Evolutionary conservation across 805 yeast genomes (phyloP).

Genomic region (Kregervanrija pseudodelftensis): DNA sequence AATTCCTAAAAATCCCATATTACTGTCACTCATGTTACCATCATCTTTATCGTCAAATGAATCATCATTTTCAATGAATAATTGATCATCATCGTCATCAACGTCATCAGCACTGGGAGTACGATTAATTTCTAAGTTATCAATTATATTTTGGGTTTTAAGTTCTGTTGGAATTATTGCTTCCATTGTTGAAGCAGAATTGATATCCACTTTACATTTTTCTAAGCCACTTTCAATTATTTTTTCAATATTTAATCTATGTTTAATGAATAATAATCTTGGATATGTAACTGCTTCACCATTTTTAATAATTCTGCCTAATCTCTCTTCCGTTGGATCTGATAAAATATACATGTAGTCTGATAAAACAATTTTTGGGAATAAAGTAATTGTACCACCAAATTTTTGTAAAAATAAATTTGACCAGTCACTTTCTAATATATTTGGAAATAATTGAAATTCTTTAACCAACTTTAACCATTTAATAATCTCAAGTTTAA

Average conservation of each 20-base stretch:
- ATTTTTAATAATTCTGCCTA: constrained; percentile 46
- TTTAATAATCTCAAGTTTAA: constrained; percentile 68
- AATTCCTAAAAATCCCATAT: constrained; percentile 13
- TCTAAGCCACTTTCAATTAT: constrained; percentile 45
- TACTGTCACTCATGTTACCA: constrained; percentile 1
- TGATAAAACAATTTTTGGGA: constrained; percentile 55
- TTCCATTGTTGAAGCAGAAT: neutral
- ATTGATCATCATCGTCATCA: constrained; percentile 8
- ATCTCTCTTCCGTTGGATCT: constrained; percentile 57
- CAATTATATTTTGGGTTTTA: constrained; percentile 2
- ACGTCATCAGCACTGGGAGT: constrained; percentile 10
- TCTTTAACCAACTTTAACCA: constrained; percentile 64
- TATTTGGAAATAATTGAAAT: constrained; percentile 59
- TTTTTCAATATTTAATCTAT: constrained; percentile 59
- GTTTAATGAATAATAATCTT: constrained; percentile 53
- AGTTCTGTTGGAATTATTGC: neutral
- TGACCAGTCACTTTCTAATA: constrained; percentile 76
- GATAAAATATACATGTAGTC: constrained; percentile 60
- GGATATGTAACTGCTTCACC: constrained; percentile 68
- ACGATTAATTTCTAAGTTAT: neutral
- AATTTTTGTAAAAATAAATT: constrained; percentile 67
- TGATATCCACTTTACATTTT: constrained; percentile 5
- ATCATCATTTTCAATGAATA: neutral
- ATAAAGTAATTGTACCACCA: constrained; percentile 68
- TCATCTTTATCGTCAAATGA: constrained; percentile 11